These are phyloP conservation scores for Trichophyton mentagrophytes DNA, from an alignment of 2,329 filamentous ascomycete species.

Conservation along the genomic window DNA sequence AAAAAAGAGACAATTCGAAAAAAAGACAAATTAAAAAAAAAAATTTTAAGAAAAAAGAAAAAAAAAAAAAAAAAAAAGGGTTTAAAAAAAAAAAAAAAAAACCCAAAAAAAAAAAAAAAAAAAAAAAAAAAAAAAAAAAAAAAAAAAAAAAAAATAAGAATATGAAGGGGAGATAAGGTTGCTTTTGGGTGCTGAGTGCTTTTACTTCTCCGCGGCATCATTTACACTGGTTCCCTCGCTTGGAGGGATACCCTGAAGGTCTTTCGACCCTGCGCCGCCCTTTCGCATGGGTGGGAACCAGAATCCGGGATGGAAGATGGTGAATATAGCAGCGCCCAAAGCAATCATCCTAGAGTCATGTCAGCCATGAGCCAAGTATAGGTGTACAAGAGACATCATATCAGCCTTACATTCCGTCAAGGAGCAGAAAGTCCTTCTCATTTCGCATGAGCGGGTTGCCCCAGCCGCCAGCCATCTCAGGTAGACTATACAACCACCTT, in stretches of 20 bases:
- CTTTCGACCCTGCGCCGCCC: neutral
- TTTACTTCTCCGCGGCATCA: neutral
- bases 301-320: slow-evolving; percentile 34
- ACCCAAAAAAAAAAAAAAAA: no score
- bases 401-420: slow-evolving; percentile 36
- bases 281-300: slow-evolving; percentile 16
- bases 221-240: slow-evolving; percentile 2
- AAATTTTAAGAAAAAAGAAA: no score
- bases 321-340: slow-evolving; percentile 30
- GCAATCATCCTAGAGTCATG: slow-evolving; percentile 33
- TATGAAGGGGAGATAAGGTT: neutral
- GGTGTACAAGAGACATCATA: neutral
- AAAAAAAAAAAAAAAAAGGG: no score
- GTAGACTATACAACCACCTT: slow-evolving; percentile 26
- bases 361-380: neutral
- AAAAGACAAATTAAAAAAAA: no score
- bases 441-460: slow-evolving; percentile 34
- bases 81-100: no score
- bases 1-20: no score
- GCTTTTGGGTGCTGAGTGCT: neutral
- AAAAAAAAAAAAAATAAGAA: neutral
- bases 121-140: no score
- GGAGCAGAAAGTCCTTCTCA: slow-evolving; percentile 35
- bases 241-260: neutral
- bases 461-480: slow-evolving; percentile 41